Evolutionary conservation across 768 basidiomycete species (phyloP).

Genomic region (Agrocybe chaxingu): DNA sequence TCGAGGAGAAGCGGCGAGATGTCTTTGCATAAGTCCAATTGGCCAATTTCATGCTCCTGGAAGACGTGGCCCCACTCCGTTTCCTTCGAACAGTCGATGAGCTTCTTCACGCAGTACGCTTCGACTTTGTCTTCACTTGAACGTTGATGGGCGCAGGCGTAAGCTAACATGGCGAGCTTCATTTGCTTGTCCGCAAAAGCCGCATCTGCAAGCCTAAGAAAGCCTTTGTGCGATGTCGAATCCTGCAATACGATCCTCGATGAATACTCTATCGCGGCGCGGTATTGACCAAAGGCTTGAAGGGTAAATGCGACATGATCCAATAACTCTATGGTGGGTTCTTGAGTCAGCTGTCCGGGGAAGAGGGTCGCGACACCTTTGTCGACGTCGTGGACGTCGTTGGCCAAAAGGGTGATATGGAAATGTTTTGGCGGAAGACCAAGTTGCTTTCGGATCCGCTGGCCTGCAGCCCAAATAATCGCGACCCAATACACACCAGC

Average conservation of each 20-base stretch:
- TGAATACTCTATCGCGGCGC: conserved; percentile 30
- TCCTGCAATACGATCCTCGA: conserved; percentile 25
- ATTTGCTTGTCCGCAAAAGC: conserved; percentile 26
- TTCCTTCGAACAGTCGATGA: conserved; percentile 38
- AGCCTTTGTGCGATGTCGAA: conserved; percentile 41
- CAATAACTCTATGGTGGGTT: conserved; percentile 11
- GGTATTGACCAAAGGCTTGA: conserved; percentile 31
- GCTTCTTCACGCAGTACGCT: conserved; percentile 42
- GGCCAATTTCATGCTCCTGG: conserved; percentile 35
- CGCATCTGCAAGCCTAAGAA: conserved; percentile 47
- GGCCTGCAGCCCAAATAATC: conserved; percentile 54
- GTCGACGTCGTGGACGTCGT: conserved; percentile 40
- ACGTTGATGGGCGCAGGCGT: conserved; percentile 43
- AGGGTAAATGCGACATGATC: conserved; percentile 43
- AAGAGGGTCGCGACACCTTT: conserved; percentile 47
- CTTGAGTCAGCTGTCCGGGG: conserved; percentile 23
- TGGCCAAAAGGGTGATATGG: conserved; percentile 45
- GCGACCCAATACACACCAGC: conserved; percentile 42
- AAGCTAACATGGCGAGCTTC: conserved; percentile 57
- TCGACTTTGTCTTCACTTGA: conserved; percentile 32
- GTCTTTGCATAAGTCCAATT: conserved; percentile 29
- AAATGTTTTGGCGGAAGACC: conserved; percentile 53
- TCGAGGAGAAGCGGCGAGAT: conserved; percentile 27
- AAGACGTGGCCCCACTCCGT: conserved; percentile 54
- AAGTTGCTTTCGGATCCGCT: conserved; percentile 44